Evolutionary conservation across 192 early-diverging fungal species (phyloP), one percentile per base, ranked within the genome.

Genomic region (Podila clonocystis): DNA sequence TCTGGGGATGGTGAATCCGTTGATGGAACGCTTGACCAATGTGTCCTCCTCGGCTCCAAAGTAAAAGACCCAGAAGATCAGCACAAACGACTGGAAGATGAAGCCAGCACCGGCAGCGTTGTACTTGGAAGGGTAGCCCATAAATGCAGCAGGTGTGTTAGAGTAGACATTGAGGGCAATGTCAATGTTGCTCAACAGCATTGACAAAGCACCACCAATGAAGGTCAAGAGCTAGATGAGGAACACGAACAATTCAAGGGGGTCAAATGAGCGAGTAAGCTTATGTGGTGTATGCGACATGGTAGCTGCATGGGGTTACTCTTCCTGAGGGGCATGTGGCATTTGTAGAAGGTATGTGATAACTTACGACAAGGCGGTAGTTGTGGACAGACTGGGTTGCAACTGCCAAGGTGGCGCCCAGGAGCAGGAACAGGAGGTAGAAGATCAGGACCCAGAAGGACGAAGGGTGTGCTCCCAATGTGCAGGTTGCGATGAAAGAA

Each of bases 41-140:
- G 91, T 89, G 7, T 89, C 86, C 1, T 89, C 87, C 26, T 88
- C 89, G 77, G 88, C 89, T 50, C 92, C 93, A 63, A 94, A 88
- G 22, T 88, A 84, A 12, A 93, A 80, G n/a, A 93, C 84, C 93
- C 91, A 94, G 36, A 91, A 77, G 70, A 92, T 87, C 69, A 74
- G 26, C 49, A 78, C 78, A 33, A 82, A 72, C 24, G 68, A 70
- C 71, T 82, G 65, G 58, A 85, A 85, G 31, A 85, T 82, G 33
- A 73, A 65, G 36, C 84, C 84, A 36, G 84, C 84, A 2, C 71
- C 84, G 13, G 74, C 71, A n/a, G 84, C 84, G 24, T 64, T 77
- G 63, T 52, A 69, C 48, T 67, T 65, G 33, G 65, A 49, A 19
- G 19, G 7, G 41, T 15, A 45, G 41, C 41, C 41, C 11, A 2